Evolutionary conservation across 2,329 filamentous ascomycete species (phyloP), one percentile per base, ranked within the genome.

Genomic region (Arthrobotrys pseudoclavata): DNA sequence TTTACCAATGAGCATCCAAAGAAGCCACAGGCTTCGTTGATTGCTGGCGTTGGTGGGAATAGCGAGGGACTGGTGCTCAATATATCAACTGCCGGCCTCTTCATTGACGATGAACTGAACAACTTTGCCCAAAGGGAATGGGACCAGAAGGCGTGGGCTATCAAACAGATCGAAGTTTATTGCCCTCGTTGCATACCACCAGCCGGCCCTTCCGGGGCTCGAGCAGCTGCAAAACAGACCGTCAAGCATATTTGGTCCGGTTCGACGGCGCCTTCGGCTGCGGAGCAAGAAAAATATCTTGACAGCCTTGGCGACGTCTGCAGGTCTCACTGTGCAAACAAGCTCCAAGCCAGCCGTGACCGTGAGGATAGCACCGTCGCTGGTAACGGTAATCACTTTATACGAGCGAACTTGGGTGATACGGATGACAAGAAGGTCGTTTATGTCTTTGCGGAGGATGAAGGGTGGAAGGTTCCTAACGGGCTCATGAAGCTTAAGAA

Each of bases 81-180:
- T 63, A 96, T 98, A 82, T 95, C 93, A 10, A 97, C 93, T 0
- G 95, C 97, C 83, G 96, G 96, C 18, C 87, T 98, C 67, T 98
- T 98, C 85, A 96, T 99, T 82, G 96, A 99, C 83, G 96, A 99
- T 83, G 96, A 98, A 83, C 89, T 97, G 64, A 90, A 94, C 52
- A 90, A 90, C 79, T 93, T 97, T 15, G 91, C 93, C n/a, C 94
- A 98, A 84, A 90, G 96, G 76, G 96, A 99, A 85, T 99, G 96
- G 96, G 96, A 99, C 83, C 90, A 98, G 82, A 98, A 98, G 84
- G 94, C 95, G 26, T 98, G 96, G 96, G 97, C 94, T 50, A 88
- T 99, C 85, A 97, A 97, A 85, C 86, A 91, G 80, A 90, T 96
- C 84, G 96, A 98, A 88, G 91, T 96, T 86, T 93, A 91, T 89